phyloP scores from a whole-genome alignment of 2,329 filamentous ascomycete species.

The Corynespora cassiicola region DNA sequence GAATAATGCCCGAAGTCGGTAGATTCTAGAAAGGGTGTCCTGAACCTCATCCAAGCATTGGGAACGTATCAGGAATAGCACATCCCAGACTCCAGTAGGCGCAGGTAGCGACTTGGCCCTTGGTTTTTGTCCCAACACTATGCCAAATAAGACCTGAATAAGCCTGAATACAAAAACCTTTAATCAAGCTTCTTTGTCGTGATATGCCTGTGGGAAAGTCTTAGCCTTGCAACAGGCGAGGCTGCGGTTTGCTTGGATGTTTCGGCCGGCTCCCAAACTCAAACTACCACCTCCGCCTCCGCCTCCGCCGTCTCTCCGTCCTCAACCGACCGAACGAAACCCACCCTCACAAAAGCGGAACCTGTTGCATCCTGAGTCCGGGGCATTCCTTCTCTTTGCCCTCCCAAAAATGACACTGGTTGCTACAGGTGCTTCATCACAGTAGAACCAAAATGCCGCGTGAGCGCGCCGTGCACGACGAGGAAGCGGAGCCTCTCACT shows the following conservation, averaged over 20 bases:
- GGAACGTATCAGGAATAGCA: conserved; percentile 7
- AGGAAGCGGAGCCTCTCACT: conserved; percentile 55
- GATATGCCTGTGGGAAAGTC: conserved; percentile 13
- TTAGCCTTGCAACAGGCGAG: conserved; percentile 18
- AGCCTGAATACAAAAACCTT: conserved; percentile 32
- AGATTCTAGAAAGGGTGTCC: too few species aligned
- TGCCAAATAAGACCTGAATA: conserved; percentile 18
- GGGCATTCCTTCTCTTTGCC: conserved; percentile 1
- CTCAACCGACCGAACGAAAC: conserved; percentile 6
- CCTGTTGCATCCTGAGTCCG: too few species aligned
- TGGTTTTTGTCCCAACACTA: conserved; percentile 11
- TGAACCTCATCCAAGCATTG: conserved; percentile 7
- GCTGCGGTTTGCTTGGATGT: conserved; percentile 35
- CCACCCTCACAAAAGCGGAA: conserved; percentile 4
- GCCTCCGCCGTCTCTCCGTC: conserved; percentile 28
- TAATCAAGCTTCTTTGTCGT: conserved; percentile 29
- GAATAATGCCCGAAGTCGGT: too few species aligned
- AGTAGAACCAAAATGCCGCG: conserved; percentile 36
- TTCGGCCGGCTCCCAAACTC: conserved; percentile 28
- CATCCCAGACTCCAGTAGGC: conserved; percentile 3
- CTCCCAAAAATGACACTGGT: conserved; percentile 23
- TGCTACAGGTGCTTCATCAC: conserved; percentile 1
- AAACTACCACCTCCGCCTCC: conserved; percentile 29
- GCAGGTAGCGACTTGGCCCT: conserved; percentile 9
- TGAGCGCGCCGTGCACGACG: conserved; percentile 44